These are phyloP conservation scores for Castanospermum australe DNA, from an alignment of 306 rosid species.

Conservation along the genomic window DNA sequence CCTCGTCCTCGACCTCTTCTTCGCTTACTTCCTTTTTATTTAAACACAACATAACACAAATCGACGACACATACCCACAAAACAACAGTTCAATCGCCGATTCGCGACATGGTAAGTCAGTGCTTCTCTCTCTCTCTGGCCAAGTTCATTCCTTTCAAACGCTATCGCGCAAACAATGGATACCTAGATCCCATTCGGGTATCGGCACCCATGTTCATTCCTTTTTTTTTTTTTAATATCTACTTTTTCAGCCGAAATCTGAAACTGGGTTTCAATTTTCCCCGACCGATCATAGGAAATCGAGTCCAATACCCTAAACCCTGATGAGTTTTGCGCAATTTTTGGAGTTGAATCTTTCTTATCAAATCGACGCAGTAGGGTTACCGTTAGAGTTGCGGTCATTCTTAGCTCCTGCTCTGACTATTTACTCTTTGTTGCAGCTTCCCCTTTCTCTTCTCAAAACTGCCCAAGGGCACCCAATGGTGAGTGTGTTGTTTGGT, in stretches of 20 bases:
- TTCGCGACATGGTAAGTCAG: conserved; percentile 25
- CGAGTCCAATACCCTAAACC: background rate
- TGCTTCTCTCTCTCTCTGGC: background rate
- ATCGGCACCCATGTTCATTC: background rate
- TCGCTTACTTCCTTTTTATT: background rate
- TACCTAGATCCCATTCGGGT: conserved; percentile 24
- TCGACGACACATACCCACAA: background rate
- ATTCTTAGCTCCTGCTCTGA: background rate
- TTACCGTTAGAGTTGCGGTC: conserved; percentile 10
- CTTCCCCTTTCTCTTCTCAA: conserved; percentile 92
- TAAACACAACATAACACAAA: background rate
- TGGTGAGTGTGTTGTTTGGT: conserved; percentile 41
- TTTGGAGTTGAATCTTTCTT: background rate
- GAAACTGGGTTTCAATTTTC: background rate
- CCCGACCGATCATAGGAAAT: background rate
- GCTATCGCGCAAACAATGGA: background rate
- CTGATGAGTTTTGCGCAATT: background rate
- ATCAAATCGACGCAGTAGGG: conserved; percentile 1
- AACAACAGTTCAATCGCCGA: background rate
- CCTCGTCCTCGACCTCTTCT: background rate
- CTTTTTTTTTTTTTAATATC: background rate
- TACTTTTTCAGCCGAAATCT: conserved; percentile 4
- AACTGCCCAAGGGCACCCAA: conserved; percentile 96
- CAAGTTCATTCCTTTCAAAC: background rate
- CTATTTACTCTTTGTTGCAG: conserved; percentile 39